These are phyloP conservation scores for Cylindricascospora bacillispora DNA, from an alignment of 1,139 yeast genomes.

Conservation along the genomic window DNA sequence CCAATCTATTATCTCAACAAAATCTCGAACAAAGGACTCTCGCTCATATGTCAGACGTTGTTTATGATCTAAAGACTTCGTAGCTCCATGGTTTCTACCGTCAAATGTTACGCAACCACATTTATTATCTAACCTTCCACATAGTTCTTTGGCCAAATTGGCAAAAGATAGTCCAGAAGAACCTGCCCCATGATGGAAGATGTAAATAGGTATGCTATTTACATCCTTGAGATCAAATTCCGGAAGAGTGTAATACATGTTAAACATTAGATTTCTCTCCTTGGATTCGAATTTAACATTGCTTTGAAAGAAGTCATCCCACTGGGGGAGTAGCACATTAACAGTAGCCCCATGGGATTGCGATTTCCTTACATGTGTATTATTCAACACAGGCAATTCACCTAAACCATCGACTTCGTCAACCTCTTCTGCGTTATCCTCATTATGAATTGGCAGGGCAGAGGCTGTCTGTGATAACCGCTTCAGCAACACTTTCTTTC, in stretches of 20 bases:
- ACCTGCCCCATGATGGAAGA: slow-evolving; percentile 93
- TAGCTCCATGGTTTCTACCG: slow-evolving; percentile 70
- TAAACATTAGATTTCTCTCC: slow-evolving; percentile 30
- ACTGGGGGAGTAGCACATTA: slow-evolving; percentile 16
- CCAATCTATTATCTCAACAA: slow-evolving; percentile 33
- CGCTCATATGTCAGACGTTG: slow-evolving; percentile 33
- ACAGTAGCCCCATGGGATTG: background rate
- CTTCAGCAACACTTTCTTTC: too few relatives aligned
- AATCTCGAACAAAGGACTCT: slow-evolving; percentile 44
- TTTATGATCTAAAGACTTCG: slow-evolving; percentile 25
- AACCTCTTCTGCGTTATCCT: slow-evolving; percentile 4
- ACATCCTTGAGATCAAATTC: too few relatives aligned
- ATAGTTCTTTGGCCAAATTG: slow-evolving; percentile 31
- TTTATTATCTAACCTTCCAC: slow-evolving; percentile 18
- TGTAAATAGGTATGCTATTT: slow-evolving; percentile 39
- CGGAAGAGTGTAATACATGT: slow-evolving; percentile 53
- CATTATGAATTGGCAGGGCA: too few relatives aligned
- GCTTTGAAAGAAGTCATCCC: slow-evolving; percentile 32
- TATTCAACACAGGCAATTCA: slow-evolving; percentile 5
- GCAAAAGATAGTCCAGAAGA: slow-evolving; percentile 77
- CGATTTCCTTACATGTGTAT: background rate
- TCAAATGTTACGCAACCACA: slow-evolving; percentile 61
- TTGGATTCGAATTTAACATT: slow-evolving; percentile 22
- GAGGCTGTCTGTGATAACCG: too few relatives aligned
- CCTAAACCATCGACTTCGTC: slow-evolving; percentile 5